Evolutionary conservation across 345 rosid species (phyloP), one percentile per base, ranked within the genome.

Genomic region (Angophora floribunda): DNA sequence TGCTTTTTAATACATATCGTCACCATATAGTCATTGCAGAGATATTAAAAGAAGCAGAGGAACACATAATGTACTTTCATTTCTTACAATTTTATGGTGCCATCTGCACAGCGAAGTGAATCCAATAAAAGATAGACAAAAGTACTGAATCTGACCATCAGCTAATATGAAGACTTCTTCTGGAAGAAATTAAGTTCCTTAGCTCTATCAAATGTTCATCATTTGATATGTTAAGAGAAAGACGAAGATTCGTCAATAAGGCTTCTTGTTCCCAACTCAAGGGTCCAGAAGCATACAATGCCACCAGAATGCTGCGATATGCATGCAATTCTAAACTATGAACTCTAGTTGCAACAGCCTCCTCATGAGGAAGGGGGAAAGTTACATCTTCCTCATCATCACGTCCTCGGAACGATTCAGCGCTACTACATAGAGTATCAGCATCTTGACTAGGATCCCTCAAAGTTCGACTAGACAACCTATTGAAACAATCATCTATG

Each of bases 181-280:
- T 92, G 90, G 92, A 91, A 92, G 97, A 95, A 91, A 94, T 92
- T 87, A 96, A 92, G 91, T 93, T 95, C 92, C 93, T 94, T 90
- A 95, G 90, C 96, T 95, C 96, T 91, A 87, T 67, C 94, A 94
- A 93, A 92, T 96, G 97, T 91, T 96, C 99, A 93, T 96, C 98
- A 75, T 91, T 91, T 85, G 98, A 96, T 90, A 96, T 95, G 85
- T 94, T 90, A 78, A 96, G 96, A 87, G 90, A 93, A 90, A 90
- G 93, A 9, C 98, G 95, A 63, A 96, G 95, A 95, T 96, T 94
- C 9, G 96, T 96, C 92, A 96, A 91, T 88, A 95, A 90, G 86
- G 94, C 91, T 93, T 96, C 98, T 91, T 94, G 95, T 89, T 96
- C 97, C 99, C 98, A 96, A 90, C 91, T 94, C 53, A 96, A 67